phyloP scores from a whole-genome alignment of 768 basidiomycete genomes.

The Naganishia vishniacii region DNA sequence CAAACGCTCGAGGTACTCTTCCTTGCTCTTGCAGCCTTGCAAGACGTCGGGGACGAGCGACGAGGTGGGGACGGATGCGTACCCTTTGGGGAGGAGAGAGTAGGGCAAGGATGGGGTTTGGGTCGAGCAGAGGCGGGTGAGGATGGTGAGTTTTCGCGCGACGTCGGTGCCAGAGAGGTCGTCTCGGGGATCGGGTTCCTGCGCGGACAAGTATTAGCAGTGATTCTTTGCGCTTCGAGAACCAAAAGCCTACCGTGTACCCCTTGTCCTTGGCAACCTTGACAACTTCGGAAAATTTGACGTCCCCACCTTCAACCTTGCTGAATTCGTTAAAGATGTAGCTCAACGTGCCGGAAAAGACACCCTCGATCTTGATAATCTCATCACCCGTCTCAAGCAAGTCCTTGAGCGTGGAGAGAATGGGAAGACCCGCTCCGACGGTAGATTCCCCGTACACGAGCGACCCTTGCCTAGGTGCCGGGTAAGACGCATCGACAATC shows the following conservation, averaged over 20 bases:
- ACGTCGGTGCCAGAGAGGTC: slow-evolving; percentile 97
- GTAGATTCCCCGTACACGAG: slow-evolving; percentile 66
- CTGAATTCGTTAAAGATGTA: slow-evolving; percentile 99
- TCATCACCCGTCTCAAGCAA: slow-evolving; percentile 87
- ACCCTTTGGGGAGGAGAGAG: slow-evolving; percentile 64
- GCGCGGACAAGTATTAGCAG: background rate
- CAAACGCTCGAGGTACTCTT: slow-evolving; percentile 73
- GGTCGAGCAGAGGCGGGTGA: slow-evolving; percentile 62
- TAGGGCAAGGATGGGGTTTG: slow-evolving; percentile 43
- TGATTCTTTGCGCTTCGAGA: background rate
- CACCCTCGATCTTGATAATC: slow-evolving; percentile 90
- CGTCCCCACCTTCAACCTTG: slow-evolving; percentile 57
- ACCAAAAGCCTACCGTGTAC: slow-evolving; percentile 64
- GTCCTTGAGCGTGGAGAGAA: slow-evolving; percentile 86
- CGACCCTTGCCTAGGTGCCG: slow-evolving; percentile 53
- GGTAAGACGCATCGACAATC: slow-evolving; percentile 57
- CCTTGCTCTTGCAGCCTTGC: slow-evolving; percentile 62
- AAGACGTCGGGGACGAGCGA: slow-evolving; percentile 80
- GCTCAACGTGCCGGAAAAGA: slow-evolving; percentile 93
- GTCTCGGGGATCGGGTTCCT: slow-evolving; percentile 97
- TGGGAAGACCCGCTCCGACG: slow-evolving; percentile 90
- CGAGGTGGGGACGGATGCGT: slow-evolving; percentile 68
- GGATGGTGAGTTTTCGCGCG: slow-evolving; percentile 91
- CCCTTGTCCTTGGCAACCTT: slow-evolving; percentile 81
- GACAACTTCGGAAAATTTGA: slow-evolving; percentile 80